Base-by-base conservation (phyloP, 2,329 filamentous ascomycete species). In the Metarhizium album region DNA sequence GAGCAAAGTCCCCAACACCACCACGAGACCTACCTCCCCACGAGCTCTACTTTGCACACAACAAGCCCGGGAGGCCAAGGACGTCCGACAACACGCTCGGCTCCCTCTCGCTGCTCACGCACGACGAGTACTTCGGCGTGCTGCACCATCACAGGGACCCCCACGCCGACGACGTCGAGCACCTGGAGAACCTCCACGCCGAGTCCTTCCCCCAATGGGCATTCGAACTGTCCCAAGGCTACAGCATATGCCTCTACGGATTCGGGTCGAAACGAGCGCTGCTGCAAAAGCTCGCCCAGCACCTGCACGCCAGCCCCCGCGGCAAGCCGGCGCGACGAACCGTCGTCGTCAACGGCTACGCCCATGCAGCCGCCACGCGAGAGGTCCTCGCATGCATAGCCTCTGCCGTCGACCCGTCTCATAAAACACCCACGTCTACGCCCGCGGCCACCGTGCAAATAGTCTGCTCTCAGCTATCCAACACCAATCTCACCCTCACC, bases 1-100 rank as follows among this genome's bases (percentile, higher is more conserved):
- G 59, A 29, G 62, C 60, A 23, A 81, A 80, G 51, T 88, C 86
- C 6, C 86, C 87, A 1, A 90, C 86, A 4, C 89, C 89, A 3
- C 88, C 91, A 18, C 78, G 82, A 48, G 80, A 95, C 59, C 76
- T 97, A 2, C 87, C 90, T 4, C 76, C 90, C 0, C 88, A 96
- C 62, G 93, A 97, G 66, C 80, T 86, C 57, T 98, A 94, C 71
- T 97, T 98, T 66, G 87, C 85, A 62, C 88, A 97, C 62, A 96
- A 95, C 64, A 84, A 88, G 46, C 83, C 87, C 0, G 90, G 88
- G 2, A 78, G 82, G 3, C 75, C 81, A 43, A 90, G 90, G 67
- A 95, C 91, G 0, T 96, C 90, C 1, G 86, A 87, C 63, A 93
- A 93, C 57, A 95, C 82, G 0, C 74, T 97, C 4, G 77, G 84